Base-by-base conservation (phyloP, 2,329 filamentous ascomycete genomes). In the Lachnellula occidentalis region DNA sequence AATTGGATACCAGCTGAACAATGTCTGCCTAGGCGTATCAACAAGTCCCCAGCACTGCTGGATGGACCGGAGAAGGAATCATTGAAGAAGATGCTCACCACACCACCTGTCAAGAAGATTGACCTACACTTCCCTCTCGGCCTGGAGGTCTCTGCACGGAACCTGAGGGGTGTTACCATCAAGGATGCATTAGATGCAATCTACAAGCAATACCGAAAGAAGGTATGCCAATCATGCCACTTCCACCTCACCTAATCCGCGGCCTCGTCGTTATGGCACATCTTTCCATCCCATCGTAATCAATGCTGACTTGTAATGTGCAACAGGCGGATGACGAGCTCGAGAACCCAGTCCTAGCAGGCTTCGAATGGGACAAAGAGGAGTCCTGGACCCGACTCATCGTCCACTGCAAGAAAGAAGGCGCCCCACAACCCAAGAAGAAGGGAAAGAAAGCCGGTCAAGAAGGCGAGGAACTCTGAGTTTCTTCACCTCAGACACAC, bases 111-210 rank as follows among this genome's bases (percentile, higher is more conserved):
- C 72, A 95, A 94, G 81, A 92, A 90, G 78, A 92, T 97, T 73
- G 91, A 96, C 74, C 80, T 97, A 46, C 85, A 91, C 74, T 96
- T 95, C 79, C 89, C 90, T 15, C 78, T 95, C 51, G 92, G 92
- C 50, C 81, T 94, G 53, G 86, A 92, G 69, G 88, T 96, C 63
- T 89, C 87, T 34, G 92, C 91, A 69, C 83, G 92, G 68, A 97
- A 96, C 75, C 77, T 92, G 66, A 92, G 92, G 74, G 92, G 92
- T 54, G 91, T 97, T 64, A 97, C 92, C 54, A 92, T 97, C 79
- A 96, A 96, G 79, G 92, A 97, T 73, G 91, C 91, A 55, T 71
- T 96, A 72, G 92, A 96, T 72, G 92, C 90, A 67, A 96, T 97
- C 74, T 80, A 96, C 80, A 96, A 96, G 79, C 83, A 88, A 65